These are phyloP conservation scores for Parmelia sp. DNA, from an alignment of 495 filamentous ascomycete genomes.

Conservation along the genomic window DNA sequence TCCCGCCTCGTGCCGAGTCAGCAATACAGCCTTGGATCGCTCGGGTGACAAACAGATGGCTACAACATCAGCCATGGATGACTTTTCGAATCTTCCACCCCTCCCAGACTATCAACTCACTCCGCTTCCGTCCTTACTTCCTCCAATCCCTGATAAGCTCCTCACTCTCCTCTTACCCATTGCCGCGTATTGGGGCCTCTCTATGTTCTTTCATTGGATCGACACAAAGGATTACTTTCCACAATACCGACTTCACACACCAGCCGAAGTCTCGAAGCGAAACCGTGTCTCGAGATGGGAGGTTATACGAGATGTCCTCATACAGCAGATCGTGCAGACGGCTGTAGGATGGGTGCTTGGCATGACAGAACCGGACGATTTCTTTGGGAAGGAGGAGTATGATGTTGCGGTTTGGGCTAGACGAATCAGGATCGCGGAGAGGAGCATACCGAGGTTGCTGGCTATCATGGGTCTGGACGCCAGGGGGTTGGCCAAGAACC, in stretches of 20 bases:
- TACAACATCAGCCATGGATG: slow-evolving; percentile 16
- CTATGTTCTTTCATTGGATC: slow-evolving; percentile 67
- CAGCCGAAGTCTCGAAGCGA: slow-evolving; percentile 66
- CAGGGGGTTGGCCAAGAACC: slow-evolving; percentile 33
- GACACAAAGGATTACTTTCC: slow-evolving; percentile 70
- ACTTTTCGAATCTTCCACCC: slow-evolving; percentile 51
- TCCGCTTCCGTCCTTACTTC: slow-evolving; percentile 56
- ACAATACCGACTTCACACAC: slow-evolving; percentile 73
- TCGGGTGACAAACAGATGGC: slow-evolving; percentile 10
- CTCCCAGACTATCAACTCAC: slow-evolving; percentile 57
- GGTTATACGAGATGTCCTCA: slow-evolving; percentile 66
- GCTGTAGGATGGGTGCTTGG: slow-evolving; percentile 50
- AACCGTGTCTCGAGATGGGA: slow-evolving; percentile 68
- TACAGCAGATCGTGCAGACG: slow-evolving; percentile 72
- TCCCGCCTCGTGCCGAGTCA: slow-evolving; percentile 10
- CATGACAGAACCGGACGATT: slow-evolving; percentile 54
- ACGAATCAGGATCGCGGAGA: slow-evolving; percentile 58
- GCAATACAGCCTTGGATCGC: slow-evolving; percentile 1
- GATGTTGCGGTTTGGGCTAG: slow-evolving; percentile 68
- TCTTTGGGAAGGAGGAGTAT: slow-evolving; percentile 61
- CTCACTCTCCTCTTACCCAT: slow-evolving; percentile 59
- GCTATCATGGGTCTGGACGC: slow-evolving; percentile 36
- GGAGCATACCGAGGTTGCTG: slow-evolving; percentile 52
- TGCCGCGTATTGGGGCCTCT: slow-evolving; percentile 69
- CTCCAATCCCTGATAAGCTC: slow-evolving; percentile 64